Base-by-base conservation (phyloP, 1,284 basidiomycete genomes). In the Rhodofomes roseus region DNA sequence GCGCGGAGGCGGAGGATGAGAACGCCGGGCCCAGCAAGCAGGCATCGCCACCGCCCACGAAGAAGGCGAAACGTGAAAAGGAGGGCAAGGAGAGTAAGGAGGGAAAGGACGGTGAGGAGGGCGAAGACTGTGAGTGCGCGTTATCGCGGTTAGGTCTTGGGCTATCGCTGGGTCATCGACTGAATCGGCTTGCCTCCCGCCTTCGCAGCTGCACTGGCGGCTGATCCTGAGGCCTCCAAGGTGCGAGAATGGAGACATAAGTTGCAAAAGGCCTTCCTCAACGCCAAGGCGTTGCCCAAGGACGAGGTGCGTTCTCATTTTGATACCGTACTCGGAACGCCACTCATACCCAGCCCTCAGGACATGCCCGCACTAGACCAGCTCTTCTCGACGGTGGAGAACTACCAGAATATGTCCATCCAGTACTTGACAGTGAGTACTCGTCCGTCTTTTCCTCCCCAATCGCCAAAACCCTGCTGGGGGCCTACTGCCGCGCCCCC, bases 241-340 rank as follows among this genome's bases (percentile, higher is more conserved):
- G 91, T 94, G 69, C 87, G 88, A 66, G 89, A 91, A 58, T 95
- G 94, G 93, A 82, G 94, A 67, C 93, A 95, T 74, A 90, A 87
- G 74, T 85, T 96, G 6, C 95, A 97, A 75, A 91, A 94, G 68
- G 89, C 86, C 0, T 96, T 97, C 81, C 78, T 97, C 57, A 81
- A 82, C 62, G 87, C 81, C 65, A 87, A 79, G 74, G 70, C 68
- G 9, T 59, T 73, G 3, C 83, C 85, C 1, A 86, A 83, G 68
- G 76, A 81, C 14, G 82, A 86, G 65, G 86, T 86, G 68, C 70
- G 60, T 56, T 57, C 12, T 56, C 46, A 56, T 55, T 55, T 55
- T 59, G 12, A 37, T 54, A 29, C 23, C 50, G 53, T 60, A 25
- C 57, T 59, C 53, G 40, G 64, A 54, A 43, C 46, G 46, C 46